Evolutionary conservation across 257 asterid genomes (phyloP), one percentile per base, ranked within the genome.

Genomic region (Nicotiana sylvestris): DNA sequence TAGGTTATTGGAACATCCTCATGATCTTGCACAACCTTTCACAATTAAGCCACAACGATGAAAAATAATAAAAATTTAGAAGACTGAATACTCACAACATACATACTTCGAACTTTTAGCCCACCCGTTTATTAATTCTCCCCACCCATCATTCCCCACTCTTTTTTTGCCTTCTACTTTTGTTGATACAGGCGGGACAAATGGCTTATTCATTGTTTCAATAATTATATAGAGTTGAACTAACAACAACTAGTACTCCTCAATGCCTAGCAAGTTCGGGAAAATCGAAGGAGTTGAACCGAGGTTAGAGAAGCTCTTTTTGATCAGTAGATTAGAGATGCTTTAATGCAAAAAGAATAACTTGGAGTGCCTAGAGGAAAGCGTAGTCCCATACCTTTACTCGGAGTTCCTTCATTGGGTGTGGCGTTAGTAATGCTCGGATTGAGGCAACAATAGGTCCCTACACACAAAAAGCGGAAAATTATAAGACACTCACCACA

Each of bases 321-420:
- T n/a, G 33, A 69, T 39, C 21, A 37, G 78, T n/a, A n/a, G 78
- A 57, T 37, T 69, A 37, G 33, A 69, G n/a, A 69, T 21, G 35
- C 1, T 70, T 6, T 13, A 11, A 43, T 12, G 35, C 78, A 43
- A 39, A 70, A 70, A 16, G 12, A 21, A 55, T 70, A 43, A 21
- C 1, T 57, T 57, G 27, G 27, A 57, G 64, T 16, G 27, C 9
- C 27, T 57, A 57, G 18, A 16, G 64, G 27, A 57, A 9, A 6
- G 3, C 2, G 32, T 21, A 61, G 32, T 61, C 9, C 66, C 13
- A 61, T 61, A 94, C 99, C 99, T 96, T 96, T 83, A 96, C 99
- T 56, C 98, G 91, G 80, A 96, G 98, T 90, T 96, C 99, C 92
- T 92, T 94, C 99, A 96, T 96, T 16, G 99, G 99, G 86, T 96